Percentiles rank a stretch among this genome's conserved stretches.
Evolutionary conservation across 2,329 filamentous ascomycete genomes (phyloP).

Genomic region (Colletotrichum caudatum): DNA sequence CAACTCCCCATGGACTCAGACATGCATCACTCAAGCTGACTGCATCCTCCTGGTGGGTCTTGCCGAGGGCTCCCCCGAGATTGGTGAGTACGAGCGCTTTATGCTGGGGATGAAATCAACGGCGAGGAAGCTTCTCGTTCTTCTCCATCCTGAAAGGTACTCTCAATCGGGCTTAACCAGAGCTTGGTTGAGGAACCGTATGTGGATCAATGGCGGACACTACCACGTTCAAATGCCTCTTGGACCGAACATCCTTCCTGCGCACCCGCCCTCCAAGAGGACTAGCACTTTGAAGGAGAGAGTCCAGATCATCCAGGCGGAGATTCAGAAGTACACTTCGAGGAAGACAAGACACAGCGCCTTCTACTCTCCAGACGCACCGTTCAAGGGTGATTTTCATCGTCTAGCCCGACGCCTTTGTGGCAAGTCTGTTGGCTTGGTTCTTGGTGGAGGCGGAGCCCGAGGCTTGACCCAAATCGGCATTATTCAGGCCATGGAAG

Average conservation of each 20-base stretch:
- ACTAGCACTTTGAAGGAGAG: slow-evolving; percentile 90
- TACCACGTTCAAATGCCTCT: slow-evolving; percentile 98
- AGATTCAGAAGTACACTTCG: slow-evolving; percentile 98
- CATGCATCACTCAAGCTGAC: slow-evolving; percentile 96
- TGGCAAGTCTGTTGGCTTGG: slow-evolving; percentile 93
- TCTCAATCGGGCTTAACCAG: slow-evolving; percentile 86
- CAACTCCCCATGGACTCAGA: slow-evolving; percentile 98
- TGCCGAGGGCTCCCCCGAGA: slow-evolving; percentile 87
- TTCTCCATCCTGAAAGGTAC: slow-evolving; percentile 90
- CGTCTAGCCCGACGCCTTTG: slow-evolving; percentile 89
- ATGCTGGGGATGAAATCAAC: slow-evolving; percentile 98
- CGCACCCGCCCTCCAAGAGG: slow-evolving; percentile 79
- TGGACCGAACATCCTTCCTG: slow-evolving; percentile 79
- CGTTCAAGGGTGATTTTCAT: slow-evolving; percentile 97
- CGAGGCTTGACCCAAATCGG: slow-evolving; percentile 93
- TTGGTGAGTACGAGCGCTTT: slow-evolving; percentile 97
- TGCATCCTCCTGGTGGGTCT: slow-evolving; percentile 94
- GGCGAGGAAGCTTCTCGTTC: slow-evolving; percentile 89
- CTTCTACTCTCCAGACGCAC: slow-evolving; percentile 89
- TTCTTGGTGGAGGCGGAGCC: slow-evolving; percentile 93
- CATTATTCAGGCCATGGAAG: slow-evolving; percentile 93
- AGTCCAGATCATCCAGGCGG: slow-evolving; percentile 93
- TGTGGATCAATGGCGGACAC: slow-evolving; percentile 98
- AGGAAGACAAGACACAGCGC: slow-evolving; percentile 89
- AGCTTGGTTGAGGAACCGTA: slow-evolving; percentile 89